These are phyloP conservation scores for Candida silvatica DNA, from an alignment of 805 yeast genomes.

Conservation along the genomic window DNA sequence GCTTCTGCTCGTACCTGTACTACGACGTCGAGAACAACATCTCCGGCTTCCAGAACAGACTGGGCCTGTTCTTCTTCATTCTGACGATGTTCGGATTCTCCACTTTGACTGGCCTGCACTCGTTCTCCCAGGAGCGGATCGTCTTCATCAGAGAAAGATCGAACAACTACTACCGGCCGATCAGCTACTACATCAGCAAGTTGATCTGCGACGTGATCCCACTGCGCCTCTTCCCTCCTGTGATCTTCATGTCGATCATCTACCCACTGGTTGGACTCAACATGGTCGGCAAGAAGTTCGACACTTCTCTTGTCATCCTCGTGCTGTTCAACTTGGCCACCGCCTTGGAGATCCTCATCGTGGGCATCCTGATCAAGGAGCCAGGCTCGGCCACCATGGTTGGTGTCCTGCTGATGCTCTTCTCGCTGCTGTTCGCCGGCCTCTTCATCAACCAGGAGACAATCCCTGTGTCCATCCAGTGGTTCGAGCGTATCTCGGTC, in stretches of 20 bases:
- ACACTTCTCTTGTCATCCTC: conserved; percentile 59
- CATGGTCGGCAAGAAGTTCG: conserved; percentile 65
- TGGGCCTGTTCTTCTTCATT: conserved; percentile 88
- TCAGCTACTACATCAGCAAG: conserved; percentile 78
- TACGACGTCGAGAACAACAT: conserved; percentile 81
- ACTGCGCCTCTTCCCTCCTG: conserved; percentile 85
- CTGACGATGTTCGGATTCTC: conserved; percentile 91
- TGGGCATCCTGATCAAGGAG: conserved; percentile 82
- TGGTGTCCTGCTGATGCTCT: conserved; percentile 75
- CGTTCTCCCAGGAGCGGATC: conserved; percentile 81
- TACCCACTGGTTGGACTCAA: conserved; percentile 90
- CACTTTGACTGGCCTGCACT: conserved; percentile 82
- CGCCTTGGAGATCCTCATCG: conserved; percentile 73
- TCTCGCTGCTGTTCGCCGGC: conserved; percentile 89
- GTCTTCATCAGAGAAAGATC: conserved; percentile 91
- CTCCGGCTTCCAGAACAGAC: conserved; percentile 91
- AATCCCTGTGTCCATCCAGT: conserved; percentile 39
- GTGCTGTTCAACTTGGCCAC: conserved; percentile 82
- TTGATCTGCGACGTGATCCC: conserved; percentile 90
- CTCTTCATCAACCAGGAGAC: conserved; percentile 78
- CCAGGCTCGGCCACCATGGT: conserved; percentile 88
- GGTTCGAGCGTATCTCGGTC: conserved; percentile 77
- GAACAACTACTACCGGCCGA: conserved; percentile 85
- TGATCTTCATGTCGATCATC: conserved; percentile 66
- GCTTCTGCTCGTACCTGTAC: conserved; percentile 80